These are phyloP conservation scores for Zygosaccharomyces bailii DNA, from an alignment of 805 yeast species.

Conservation along the genomic window DNA sequence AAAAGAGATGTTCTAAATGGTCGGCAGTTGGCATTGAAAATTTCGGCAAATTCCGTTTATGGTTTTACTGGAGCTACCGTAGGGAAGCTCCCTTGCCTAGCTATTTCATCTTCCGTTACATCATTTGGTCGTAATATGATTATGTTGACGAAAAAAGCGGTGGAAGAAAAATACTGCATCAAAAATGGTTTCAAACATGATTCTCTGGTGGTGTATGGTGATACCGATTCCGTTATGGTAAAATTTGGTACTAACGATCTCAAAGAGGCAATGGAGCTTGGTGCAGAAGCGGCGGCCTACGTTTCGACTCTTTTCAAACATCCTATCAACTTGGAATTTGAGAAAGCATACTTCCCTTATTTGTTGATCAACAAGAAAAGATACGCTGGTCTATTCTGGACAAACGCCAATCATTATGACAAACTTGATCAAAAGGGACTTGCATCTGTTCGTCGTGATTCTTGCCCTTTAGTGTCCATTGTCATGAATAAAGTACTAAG, in stretches of 20 bases:
- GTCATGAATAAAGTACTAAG: conserved; percentile 90
- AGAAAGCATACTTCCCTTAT: conserved; percentile 94
- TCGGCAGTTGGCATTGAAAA: conserved; percentile 92
- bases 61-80: conserved; percentile 99
- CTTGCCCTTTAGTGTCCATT: conserved; percentile 89
- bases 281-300: conserved; percentile 88
- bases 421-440: conserved; percentile 98
- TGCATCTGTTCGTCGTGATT: conserved; percentile 97
- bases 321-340: conserved; percentile 94
- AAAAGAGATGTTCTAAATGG: conserved; percentile 92
- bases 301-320: conserved; percentile 75
- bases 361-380: conserved; percentile 91
- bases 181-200: conserved; percentile 81
- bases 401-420: conserved; percentile 84
- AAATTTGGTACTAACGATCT: conserved; percentile 84
- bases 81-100: conserved; percentile 94
- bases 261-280: conserved; percentile 81
- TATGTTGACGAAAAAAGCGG: conserved; percentile 82
- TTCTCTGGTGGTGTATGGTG: conserved; percentile 93
- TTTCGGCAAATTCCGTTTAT: conserved; percentile 96
- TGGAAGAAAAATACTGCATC: conserved; percentile 73
- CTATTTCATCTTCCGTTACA: conserved; percentile 92
- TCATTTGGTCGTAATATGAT: conserved; percentile 97
- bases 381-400: conserved; percentile 97
- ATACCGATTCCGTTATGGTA: conserved; percentile 99